Conservation (phyloP, 2,329 filamentous ascomycete genomes). For the Colletotrichum costaricense region DNA sequence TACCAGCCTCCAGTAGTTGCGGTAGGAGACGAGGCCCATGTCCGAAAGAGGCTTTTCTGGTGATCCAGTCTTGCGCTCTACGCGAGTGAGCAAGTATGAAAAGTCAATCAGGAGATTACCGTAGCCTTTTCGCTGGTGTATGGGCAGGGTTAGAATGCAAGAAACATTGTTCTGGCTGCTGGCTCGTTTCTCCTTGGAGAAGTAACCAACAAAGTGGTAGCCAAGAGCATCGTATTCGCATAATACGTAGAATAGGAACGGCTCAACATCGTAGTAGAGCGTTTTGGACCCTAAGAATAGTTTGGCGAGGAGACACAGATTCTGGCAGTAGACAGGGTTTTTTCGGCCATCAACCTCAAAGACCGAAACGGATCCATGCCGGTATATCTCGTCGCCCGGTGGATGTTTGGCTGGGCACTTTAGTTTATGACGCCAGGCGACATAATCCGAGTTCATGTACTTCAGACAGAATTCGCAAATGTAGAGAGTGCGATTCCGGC, state of each 20-base stretch:
- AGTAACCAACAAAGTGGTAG: constrained; percentile 98
- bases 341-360: constrained; percentile 98
- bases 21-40: constrained; percentile 96
- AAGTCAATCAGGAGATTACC: constrained; percentile 98
- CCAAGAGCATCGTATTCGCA: constrained; percentile 92
- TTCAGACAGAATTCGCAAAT: constrained; percentile 99
- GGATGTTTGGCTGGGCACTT: constrained; percentile 98
- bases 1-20: constrained; percentile 95
- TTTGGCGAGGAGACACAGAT: constrained; percentile 94
- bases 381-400: constrained; percentile 97
- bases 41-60: constrained; percentile 98
- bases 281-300: constrained; percentile 99
- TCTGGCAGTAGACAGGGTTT: constrained; percentile 98
- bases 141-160: constrained; percentile 94
- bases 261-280: constrained; percentile 97
- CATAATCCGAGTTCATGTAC: constrained; percentile 99
- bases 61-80: constrained; percentile 93
- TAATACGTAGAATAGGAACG: constrained; percentile 97
- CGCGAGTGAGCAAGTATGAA: constrained; percentile 93
- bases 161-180: constrained; percentile 98
- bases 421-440: constrained; percentile 96
- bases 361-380: constrained; percentile 89
- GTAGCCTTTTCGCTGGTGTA: constrained; percentile 97
- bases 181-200: constrained; percentile 96
- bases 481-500: constrained; percentile 94